Evolutionary conservation across 2,329 filamentous ascomycete species (phyloP), one percentile per base, ranked within the genome.

Genomic region (Helotiales sp.): DNA sequence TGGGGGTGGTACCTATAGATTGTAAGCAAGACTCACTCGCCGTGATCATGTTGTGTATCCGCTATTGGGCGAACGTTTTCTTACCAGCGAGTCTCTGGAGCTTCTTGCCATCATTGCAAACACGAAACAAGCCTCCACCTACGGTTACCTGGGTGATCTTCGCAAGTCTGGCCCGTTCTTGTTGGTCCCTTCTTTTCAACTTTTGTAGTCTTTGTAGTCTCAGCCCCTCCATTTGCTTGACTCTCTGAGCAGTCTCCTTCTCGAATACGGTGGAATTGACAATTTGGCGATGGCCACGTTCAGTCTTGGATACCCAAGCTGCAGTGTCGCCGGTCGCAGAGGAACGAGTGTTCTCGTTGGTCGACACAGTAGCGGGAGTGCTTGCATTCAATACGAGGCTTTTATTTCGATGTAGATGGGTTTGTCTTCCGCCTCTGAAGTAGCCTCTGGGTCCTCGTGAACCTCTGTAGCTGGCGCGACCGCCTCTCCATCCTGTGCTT

Each of bases 241-340:
- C 82, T 52, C 91, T 87, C 32, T 86, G 86, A 75, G 92, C 87
- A 11, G 85, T 84, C 68, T 93, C 89, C 77, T 92, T 90, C 70
- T 93, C 89, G 77, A 91, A 96, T 0, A 95, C 86, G 17, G 87
- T 87, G 22, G 90, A 87, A 76, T 95, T 96, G 79, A 96, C 96
- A 47, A 96, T 82, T 78, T 96, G 92, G 76, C 92, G 86, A 76
- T 94, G 91, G 59, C 32, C 47, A 6, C 91, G 90, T 77, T 92
- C 91, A 59, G 84, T 90, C 76, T 89, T 91, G 6, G 89, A 86
- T 49, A 96, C 86, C 88, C 91, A 95, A 2, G 87, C 79, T 64
- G 78, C 78, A 63, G 69, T 55, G 26, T 15, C 17, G 13, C 22
- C 70, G 52, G 61, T 58, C 7, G 32, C 62, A 45, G 69, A 58